These are phyloP conservation scores for Chlamydomonas applanata DNA, from an alignment of 139 green algal species.

Conservation along the genomic window DNA sequence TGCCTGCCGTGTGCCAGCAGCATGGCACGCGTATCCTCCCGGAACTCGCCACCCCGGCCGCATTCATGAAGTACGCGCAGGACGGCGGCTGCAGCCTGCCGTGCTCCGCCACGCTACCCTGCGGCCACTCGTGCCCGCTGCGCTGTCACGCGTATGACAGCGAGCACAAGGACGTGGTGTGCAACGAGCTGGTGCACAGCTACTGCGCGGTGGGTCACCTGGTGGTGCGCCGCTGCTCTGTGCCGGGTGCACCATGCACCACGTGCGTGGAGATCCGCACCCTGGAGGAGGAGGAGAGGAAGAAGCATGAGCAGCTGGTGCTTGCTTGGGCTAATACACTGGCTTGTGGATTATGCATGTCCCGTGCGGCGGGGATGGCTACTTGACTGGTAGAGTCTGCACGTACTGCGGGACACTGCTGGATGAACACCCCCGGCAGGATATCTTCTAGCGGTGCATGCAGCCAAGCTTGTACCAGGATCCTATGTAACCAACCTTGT, in stretches of 20 bases:
- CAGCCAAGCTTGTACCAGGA: too few relatives aligned
- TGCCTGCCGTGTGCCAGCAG: slow-evolving; percentile 53
- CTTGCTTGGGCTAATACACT: too few relatives aligned
- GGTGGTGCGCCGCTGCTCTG: slow-evolving; percentile 13
- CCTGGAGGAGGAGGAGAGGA: slow-evolving; percentile 7
- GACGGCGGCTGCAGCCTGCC: slow-evolving; percentile 58
- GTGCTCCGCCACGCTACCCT: slow-evolving; percentile 46
- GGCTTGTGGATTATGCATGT: too few relatives aligned
- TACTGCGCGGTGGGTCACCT: slow-evolving; percentile 36
- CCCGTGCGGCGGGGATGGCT: too few relatives aligned
- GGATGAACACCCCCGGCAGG: too few relatives aligned
- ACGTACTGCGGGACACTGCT: too few relatives aligned
- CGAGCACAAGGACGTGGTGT: slow-evolving; percentile 25
- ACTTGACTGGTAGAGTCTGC: too few relatives aligned
- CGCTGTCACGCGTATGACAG: slow-evolving; percentile 41
- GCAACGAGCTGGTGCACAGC: slow-evolving; percentile 32
- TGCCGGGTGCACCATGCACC: background rate
- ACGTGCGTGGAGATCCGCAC: slow-evolving; percentile 23
- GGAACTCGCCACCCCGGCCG: slow-evolving; percentile 11
- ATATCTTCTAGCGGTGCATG: too few relatives aligned
- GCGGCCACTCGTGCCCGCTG: slow-evolving; percentile 57
- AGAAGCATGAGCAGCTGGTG: slow-evolving; percentile 24
- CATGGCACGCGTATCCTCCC: slow-evolving; percentile 26
- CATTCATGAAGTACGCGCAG: slow-evolving; percentile 33
- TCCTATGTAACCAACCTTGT: too few relatives aligned